Percentiles rank a stretch among this genome's conserved stretches.
Evolutionary conservation across 2,329 filamentous ascomycete species (phyloP).

Genomic region (Diplodia intermedia): DNA sequence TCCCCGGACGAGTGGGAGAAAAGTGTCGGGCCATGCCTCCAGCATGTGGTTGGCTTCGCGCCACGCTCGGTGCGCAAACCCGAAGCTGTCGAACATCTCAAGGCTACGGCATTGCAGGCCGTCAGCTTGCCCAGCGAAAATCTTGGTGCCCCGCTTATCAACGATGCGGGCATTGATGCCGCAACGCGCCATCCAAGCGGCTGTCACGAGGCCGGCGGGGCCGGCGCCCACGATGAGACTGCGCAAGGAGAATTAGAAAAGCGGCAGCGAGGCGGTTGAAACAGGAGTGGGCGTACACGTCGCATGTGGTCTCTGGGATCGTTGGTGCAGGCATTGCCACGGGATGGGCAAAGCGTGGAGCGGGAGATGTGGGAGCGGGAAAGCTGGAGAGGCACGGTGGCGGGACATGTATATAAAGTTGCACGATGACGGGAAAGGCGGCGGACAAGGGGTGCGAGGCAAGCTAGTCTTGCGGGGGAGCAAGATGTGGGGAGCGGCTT

Average conservation of each 20-base stretch:
- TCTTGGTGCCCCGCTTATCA: constrained; percentile 51
- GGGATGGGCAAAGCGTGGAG: not conserved
- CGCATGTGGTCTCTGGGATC: constrained; percentile 43
- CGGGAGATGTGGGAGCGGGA: not conserved
- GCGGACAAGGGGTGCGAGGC: not conserved
- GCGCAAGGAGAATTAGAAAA: not conserved
- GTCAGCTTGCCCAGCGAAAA: constrained; percentile 52
- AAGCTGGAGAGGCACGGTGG: not conserved
- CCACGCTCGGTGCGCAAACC: constrained; percentile 68
- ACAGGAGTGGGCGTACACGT: constrained; percentile 41
- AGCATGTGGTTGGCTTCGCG: constrained; percentile 72
- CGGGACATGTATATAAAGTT: not conserved
- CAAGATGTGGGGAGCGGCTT: constrained; percentile 15
- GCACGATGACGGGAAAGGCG: not conserved
- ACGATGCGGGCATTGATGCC: constrained; percentile 51
- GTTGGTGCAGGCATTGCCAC: constrained; percentile 38
- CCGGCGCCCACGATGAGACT: constrained; percentile 51
- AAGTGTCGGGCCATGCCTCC: constrained; percentile 57
- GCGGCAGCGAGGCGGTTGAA: not conserved
- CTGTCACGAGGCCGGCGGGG: constrained; percentile 51
- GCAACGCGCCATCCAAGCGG: constrained; percentile 51
- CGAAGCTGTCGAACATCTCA: constrained; percentile 66
- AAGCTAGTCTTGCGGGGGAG: constrained; percentile 18
- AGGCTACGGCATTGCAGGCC: constrained; percentile 52
- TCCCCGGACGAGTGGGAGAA: too few relatives aligned